Evolutionary conservation across 345 rosid genomes (phyloP), one percentile per base, ranked within the genome.

Genomic region (Hirschfeldia incana): DNA sequence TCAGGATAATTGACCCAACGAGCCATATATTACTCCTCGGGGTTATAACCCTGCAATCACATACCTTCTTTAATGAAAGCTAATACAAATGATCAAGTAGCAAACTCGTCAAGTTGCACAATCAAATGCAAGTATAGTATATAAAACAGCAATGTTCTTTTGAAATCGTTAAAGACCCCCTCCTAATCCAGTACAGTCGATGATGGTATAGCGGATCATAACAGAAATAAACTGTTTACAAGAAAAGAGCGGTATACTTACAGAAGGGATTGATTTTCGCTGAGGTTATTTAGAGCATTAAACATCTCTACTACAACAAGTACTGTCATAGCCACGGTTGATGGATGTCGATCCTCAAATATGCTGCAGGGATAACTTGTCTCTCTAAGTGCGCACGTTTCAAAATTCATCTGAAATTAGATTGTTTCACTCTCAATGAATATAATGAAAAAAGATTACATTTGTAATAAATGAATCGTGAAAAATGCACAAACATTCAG

Each of bases 21-120:
- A 95, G 97, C 99, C 99, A 95, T 81, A 92, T 72, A 84, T 95
- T 95, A 88, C 98, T 95, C 97, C 99, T 89, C 57, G 99, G 99
- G 78, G 94, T 93, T 81, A 92, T 88, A 75, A 87, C 92, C 82
- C 99, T 95, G 82, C 81, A 86, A 79, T 73, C 69, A 82, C 39
- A 68, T 51, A 82, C 72, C 49, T 5, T 74, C 51, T 51, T 67
- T 61, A 74, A 7, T 79, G 33, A 46, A 42, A 42, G 37, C 62
- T 11, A 62, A 57, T 32, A 57, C 26, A 70, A 69, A 55, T 57
- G 37, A 72, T 32, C 28, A 73, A 17, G n/a, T 29, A 63, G 33
- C 42, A 70, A 34, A 36, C 27, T 64, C 4, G 27, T 53, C 70
- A 70, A 27, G 64, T 34, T 51, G 57, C 65, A 63, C 29, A 39